Base-by-base conservation (phyloP, 2,329 filamentous ascomycete species). In the Hypoxylon sp. region DNA sequence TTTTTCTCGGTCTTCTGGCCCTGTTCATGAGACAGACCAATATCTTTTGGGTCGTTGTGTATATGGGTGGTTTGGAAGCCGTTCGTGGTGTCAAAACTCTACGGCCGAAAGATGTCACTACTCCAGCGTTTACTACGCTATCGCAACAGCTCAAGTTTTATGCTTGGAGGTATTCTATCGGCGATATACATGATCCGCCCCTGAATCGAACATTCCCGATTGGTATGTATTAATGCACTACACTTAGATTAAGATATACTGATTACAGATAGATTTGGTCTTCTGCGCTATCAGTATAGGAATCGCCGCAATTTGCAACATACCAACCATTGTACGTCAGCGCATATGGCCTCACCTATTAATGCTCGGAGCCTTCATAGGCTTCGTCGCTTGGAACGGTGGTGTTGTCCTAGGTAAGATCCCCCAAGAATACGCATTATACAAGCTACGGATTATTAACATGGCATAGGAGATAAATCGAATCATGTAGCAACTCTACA, bases 401-500 rank as follows among this genome's bases (percentile, higher is more conserved):
- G 87, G 92, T 7, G 93, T 99, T 12, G 94, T 97, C 1, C 82
- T 99, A 2, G 92, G 90, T 89, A 74, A 60, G 77, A 12, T 47
- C 16, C 12, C 16, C 0, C 4, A 6, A 2, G n/a, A n/a, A n/a
- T n/a, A n/a, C n/a, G n/a, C n/a, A 2, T 0, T 29, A 5, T n/a
- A 16, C 3, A 6, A 49, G 11, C 7, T n/a, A 15, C 19, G n/a
- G 26, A 27, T 23, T 25, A 17, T 21, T 75, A 44, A 75, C 47
- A 1, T 0, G 7, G 15, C 15, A 3, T 47, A 91, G 90, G 92
- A 26, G 94, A 99, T 72, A 97, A 97, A 73, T 87, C 90, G 17
- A 97, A 96, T 66, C 94, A 99, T 66, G 80, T 94, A 21, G 91
- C 92, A 0, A 94, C 91, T 1, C 75, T 97, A 8, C 93, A 99